phyloP scores from a whole-genome alignment of 2,329 filamentous ascomycete genomes.

The Aspergillus texensis region DNA sequence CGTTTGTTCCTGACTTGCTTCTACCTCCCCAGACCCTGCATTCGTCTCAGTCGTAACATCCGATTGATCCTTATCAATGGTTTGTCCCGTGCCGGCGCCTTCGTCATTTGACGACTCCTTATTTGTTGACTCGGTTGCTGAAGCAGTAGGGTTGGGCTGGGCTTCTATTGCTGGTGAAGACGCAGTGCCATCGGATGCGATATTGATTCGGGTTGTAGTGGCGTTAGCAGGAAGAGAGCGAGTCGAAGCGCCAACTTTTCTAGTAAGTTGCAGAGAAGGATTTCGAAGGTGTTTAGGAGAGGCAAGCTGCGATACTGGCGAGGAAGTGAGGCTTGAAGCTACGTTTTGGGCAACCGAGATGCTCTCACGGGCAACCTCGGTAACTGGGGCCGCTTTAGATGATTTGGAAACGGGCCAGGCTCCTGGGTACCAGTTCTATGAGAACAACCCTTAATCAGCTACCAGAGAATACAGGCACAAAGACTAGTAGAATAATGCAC shows the following conservation, averaged over 20 bases:
- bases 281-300: conserved; percentile 30
- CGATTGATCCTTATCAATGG: conserved; percentile 22
- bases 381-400: conserved; percentile 51
- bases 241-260: conserved; percentile 42
- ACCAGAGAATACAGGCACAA: not conserved
- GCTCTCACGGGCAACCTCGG: conserved; percentile 54
- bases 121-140: conserved; percentile 15
- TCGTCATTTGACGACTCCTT: conserved; percentile 25
- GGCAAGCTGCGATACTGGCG: conserved; percentile 33
- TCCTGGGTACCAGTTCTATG: conserved; percentile 48
- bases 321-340: conserved; percentile 37
- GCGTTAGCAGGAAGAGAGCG: conserved; percentile 49
- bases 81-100: conserved; percentile 16
- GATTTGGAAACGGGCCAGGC: conserved; percentile 47
- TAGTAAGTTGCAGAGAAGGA: conserved; percentile 47
- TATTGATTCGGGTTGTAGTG: conserved; percentile 49
- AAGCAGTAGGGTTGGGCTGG: conserved; percentile 17
- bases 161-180: conserved; percentile 31
- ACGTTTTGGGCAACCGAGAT: conserved; percentile 47
- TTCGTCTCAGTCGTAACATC: conserved; percentile 17
- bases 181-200: conserved; percentile 44
- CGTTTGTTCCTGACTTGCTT: conserved; percentile 12
- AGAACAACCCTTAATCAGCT: conserved; percentile 13
- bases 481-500: not conserved
- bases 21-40: conserved; percentile 11